These are phyloP conservation scores for Echria macrotheca DNA, from an alignment of 495 filamentous ascomycete genomes.

Conservation along the genomic window DNA sequence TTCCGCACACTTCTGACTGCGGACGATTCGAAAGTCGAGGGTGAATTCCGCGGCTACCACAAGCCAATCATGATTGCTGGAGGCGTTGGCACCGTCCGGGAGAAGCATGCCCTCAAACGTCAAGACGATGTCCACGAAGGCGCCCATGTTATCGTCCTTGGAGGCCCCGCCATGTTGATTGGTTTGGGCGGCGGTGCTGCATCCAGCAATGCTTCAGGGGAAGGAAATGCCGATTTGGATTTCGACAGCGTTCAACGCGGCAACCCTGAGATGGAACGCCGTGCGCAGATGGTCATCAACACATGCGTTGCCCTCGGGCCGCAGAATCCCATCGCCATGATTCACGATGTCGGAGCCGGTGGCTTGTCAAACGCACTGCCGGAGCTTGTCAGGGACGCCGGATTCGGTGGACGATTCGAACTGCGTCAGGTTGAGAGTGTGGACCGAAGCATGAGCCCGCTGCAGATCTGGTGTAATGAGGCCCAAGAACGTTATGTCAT, in stretches of 20 bases:
- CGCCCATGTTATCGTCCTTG: conserved; percentile 83
- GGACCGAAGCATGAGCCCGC: conserved; percentile 84
- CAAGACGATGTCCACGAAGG: conserved; percentile 70
- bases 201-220: conserved; percentile 81
- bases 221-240: conserved; percentile 83
- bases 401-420: conserved; percentile 83
- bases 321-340: conserved; percentile 85
- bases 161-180: conserved; percentile 95
- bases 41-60: conserved; percentile 85
- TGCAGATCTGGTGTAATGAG: conserved; percentile 96
- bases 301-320: conserved; percentile 78
- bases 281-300: conserved; percentile 96
- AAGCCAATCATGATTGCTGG: conserved; percentile 99
- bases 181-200: conserved; percentile 93
- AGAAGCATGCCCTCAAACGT: conserved; percentile 83
- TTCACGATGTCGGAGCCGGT: conserved; percentile 95
- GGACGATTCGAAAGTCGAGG: conserved; percentile 37
- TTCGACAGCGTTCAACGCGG: conserved; percentile 94
- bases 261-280: conserved; percentile 90
- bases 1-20: conserved; percentile 78
- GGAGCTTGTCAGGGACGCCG: conserved; percentile 87
- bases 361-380: conserved; percentile 85
- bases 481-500: conserved; percentile 95
- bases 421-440: conserved; percentile 86
- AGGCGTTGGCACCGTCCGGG: conserved; percentile 91